phyloP scores from a whole-genome alignment of 495 filamentous ascomycete species.

The Ramalina peruviana region DNA sequence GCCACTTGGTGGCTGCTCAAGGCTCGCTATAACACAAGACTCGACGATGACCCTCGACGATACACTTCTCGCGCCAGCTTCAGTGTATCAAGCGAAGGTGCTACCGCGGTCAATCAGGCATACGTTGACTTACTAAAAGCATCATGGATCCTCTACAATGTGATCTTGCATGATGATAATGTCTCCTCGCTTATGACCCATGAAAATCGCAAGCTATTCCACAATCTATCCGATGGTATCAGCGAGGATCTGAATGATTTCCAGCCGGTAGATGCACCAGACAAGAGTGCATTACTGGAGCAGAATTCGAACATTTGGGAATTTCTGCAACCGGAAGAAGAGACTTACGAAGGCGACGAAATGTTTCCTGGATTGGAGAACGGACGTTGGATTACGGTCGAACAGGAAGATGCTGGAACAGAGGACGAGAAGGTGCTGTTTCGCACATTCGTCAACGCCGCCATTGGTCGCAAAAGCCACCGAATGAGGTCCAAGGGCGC shows the following conservation, averaged over 20 bases:
- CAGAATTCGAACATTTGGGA: slow-evolving; percentile 30
- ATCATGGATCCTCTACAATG: slow-evolving; percentile 29
- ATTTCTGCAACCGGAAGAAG: slow-evolving; percentile 24
- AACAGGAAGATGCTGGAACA: slow-evolving; percentile 26
- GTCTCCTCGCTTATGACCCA: slow-evolving; percentile 18
- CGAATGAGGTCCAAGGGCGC: slow-evolving; percentile 27
- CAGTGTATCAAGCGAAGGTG: slow-evolving; percentile 18
- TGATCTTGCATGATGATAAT: slow-evolving; percentile 21
- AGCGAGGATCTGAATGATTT: slow-evolving; percentile 25
- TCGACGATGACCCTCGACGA: slow-evolving; percentile 15
- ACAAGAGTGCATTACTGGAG: slow-evolving; percentile 12
- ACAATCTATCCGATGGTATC: slow-evolving; percentile 27
- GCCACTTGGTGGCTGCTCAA: slow-evolving; percentile 36
- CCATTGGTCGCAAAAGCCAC: slow-evolving; percentile 26
- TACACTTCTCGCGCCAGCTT: slow-evolving; percentile 17
- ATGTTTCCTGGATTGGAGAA: slow-evolving; percentile 19
- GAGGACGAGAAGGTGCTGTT: slow-evolving; percentile 29
- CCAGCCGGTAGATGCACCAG: slow-evolving; percentile 20
- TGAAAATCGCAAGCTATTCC: slow-evolving; percentile 28
- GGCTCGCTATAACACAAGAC: slow-evolving; percentile 12
- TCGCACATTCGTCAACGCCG: slow-evolving; percentile 29
- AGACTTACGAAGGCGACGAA: slow-evolving; percentile 11
- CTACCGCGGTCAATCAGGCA: slow-evolving; percentile 19
- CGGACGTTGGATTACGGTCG: slow-evolving; percentile 24
- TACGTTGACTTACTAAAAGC: slow-evolving; percentile 32